These are phyloP conservation scores for Coemansia sp. DNA, from an alignment of 192 early-diverging fungal genomes.

Conservation along the genomic window DNA sequence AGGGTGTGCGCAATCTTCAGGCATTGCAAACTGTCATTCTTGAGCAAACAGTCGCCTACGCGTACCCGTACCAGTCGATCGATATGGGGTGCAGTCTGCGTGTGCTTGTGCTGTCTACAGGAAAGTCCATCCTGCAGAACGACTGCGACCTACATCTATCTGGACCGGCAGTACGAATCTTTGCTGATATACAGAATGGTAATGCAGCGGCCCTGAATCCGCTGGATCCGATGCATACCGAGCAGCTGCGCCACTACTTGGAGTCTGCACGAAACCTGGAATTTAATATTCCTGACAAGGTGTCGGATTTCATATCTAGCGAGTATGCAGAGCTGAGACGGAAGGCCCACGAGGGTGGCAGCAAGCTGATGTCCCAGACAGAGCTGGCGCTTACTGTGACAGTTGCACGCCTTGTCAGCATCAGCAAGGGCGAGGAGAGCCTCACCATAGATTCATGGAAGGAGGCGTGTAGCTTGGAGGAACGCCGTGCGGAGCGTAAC, in stretches of 20 bases:
- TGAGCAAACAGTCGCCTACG: slow-evolving; percentile 64
- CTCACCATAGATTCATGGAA: slow-evolving; percentile 45
- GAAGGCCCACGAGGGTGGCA: slow-evolving; percentile 34
- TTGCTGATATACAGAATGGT: slow-evolving; percentile 14
- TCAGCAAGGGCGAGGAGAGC: slow-evolving; percentile 42
- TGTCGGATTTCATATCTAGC: slow-evolving; percentile 62
- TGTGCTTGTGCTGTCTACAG: slow-evolving; percentile 63
- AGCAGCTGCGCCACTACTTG: slow-evolving; percentile 61
- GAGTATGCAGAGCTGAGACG: slow-evolving; percentile 44
- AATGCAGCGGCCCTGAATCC: slow-evolving; percentile 15
- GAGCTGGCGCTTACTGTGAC: slow-evolving; percentile 47
- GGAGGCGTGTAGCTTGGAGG: slow-evolving; percentile 42
- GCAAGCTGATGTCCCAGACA: slow-evolving; percentile 47
- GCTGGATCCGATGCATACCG: slow-evolving; percentile 53
- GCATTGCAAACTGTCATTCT: slow-evolving; percentile 62
- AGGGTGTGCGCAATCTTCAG: slow-evolving; percentile 71
- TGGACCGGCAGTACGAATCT: slow-evolving; percentile 18
- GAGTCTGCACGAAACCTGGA: slow-evolving; percentile 54
- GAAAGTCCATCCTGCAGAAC: slow-evolving; percentile 67
- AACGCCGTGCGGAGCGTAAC: slow-evolving; percentile 27
- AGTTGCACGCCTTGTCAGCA: slow-evolving; percentile 47
- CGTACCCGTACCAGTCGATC: slow-evolving; percentile 70
- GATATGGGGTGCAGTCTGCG: slow-evolving; percentile 70
- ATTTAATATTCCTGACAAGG: slow-evolving; percentile 61
- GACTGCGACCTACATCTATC: slow-evolving; percentile 60